These are phyloP conservation scores for Antrodiella citrinella DNA, from an alignment of 768 basidiomycete species.

Conservation along the genomic window DNA sequence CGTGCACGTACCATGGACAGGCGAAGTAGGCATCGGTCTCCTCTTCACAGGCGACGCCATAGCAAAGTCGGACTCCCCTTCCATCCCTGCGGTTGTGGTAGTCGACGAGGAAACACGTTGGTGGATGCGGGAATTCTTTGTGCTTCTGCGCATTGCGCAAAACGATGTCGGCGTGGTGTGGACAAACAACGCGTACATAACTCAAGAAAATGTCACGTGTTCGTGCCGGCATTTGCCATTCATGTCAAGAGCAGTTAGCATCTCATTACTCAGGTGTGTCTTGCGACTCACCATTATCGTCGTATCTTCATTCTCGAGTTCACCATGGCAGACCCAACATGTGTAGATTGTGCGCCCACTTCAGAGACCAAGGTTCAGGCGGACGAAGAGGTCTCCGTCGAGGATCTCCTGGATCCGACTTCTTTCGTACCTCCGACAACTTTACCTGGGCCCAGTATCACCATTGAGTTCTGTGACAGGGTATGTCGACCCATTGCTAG, in stretches of 20 bases:
- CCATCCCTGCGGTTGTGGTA: not conserved
- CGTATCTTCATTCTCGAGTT: not conserved
- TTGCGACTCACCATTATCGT: not conserved
- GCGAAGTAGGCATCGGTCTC: slow-evolving; percentile 1
- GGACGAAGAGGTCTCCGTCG: not conserved
- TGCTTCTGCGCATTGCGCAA: not conserved
- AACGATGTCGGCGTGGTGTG: not conserved
- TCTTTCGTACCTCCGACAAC: slow-evolving; percentile 51
- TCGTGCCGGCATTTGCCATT: not conserved
- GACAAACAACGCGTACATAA: slow-evolving; percentile 47
- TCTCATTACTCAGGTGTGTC: too few relatives aligned
- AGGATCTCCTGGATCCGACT: slow-evolving; percentile 33
- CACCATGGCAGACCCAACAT: slow-evolving; percentile 21
- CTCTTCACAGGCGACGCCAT: not conserved
- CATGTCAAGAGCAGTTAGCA: too few relatives aligned
- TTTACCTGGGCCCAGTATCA: slow-evolving; percentile 46
- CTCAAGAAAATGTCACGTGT: not conserved
- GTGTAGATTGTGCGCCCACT: slow-evolving; percentile 14
- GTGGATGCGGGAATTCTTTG: not conserved
- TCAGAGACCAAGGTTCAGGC: slow-evolving; percentile 1
- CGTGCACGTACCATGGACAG: slow-evolving; percentile 54
- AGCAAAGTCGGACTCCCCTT: not conserved
- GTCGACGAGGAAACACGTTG: not conserved
- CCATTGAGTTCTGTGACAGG: slow-evolving; percentile 90
- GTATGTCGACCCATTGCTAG: slow-evolving; percentile 35